Evolutionary conservation across 768 basidiomycete genomes (phyloP), one percentile per base, ranked within the genome.

Genomic region (Galerina marginata): DNA sequence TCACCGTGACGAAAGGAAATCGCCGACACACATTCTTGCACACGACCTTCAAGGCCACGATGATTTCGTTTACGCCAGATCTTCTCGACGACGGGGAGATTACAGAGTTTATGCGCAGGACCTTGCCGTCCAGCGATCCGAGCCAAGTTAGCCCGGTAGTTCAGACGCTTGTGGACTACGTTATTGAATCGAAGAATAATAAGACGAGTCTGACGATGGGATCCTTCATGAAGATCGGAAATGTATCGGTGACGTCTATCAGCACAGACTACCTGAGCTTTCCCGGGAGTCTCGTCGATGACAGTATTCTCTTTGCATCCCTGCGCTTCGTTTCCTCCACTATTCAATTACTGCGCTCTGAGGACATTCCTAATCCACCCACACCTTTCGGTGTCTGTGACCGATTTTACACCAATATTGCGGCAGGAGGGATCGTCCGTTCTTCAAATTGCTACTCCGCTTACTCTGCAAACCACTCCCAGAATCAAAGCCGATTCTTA

Each of bases 11-110:
- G 14, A 69, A 65, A 26, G 64, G 59, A 4, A 36, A 11, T 1
- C 26, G 54, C 16, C n/a, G 67, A 9, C 66, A 69, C 46, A 69
- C 67, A 9, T 69, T 69, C 42, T 23, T 69, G 12, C 54, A 67
- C 38, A 69, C 67, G 12, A 54, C 53, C 6, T 37, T 65, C 36
- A 67, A 65, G 44, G 37, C 58, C 16, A 60, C 64, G 10, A 63
- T 69, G 66, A 2, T 61, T 4, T 54, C 56, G 9, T 23, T 37
- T 23, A 4, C 20, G 29, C 56, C 48, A 14, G 14, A 38, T 20
- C n/a, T 36, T 7, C 52, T 68, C 16, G 51, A 54, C 1, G 61
- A 64, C 20, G 36, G 23, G 10, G 58, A 68, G 12, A 59, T 68
- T 15, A 48, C 47, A 16, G 56, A 57, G 25, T 45, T 66, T 42